Base-by-base conservation (phyloP, 2,329 filamentous ascomycete species). In the Cadophora sp. region DNA sequence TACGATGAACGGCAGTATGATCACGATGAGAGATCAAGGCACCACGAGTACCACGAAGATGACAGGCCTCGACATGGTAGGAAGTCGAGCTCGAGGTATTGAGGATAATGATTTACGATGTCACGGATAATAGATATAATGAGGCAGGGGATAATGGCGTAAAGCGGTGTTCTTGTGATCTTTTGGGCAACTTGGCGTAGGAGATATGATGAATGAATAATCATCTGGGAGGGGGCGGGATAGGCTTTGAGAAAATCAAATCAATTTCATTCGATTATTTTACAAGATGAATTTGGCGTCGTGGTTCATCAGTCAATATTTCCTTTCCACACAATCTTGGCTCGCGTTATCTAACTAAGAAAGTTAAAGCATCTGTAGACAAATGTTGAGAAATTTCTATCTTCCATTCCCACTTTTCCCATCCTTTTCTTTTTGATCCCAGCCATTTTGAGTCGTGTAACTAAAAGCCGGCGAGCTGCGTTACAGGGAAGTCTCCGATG, bases 21-120 rank as follows among this genome's bases (percentile, higher is more conserved):
- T 18, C 58, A 20, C 59, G 14, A 27, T 24, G 22, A 53, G 33
- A 30, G 47, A 53, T 22, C 55, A 43, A 36, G 55, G 36, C 50
- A 53, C 9, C 7, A 48, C 33, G 64, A 62, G 4, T 56, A 66
- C 22, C 55, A 65, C 9, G 16, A 50, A 36, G 56, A 66, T n/a
- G 64, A 66, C n/a, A 59, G 64, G 24, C 58, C 62, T 41, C 47
- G 62, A 16, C 43, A 59, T 27, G 14, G 55, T 20, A 65, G 58
- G n/a, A 27, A 48, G 48, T 39, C 56, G 11, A 66, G 48, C 39
- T 56, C 64, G 58, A 62, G 65, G 41, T 65, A 65, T 20, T 65
- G 55, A 65, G 24, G 27, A 27, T 24, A 14, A 22, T 7, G 55
- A n/a, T 16, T 58, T 3, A 64, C 41, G 62, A 64, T 59, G 13